These are phyloP conservation scores for Populus deltoides DNA, from an alignment of 345 rosid species.

Conservation along the genomic window DNA sequence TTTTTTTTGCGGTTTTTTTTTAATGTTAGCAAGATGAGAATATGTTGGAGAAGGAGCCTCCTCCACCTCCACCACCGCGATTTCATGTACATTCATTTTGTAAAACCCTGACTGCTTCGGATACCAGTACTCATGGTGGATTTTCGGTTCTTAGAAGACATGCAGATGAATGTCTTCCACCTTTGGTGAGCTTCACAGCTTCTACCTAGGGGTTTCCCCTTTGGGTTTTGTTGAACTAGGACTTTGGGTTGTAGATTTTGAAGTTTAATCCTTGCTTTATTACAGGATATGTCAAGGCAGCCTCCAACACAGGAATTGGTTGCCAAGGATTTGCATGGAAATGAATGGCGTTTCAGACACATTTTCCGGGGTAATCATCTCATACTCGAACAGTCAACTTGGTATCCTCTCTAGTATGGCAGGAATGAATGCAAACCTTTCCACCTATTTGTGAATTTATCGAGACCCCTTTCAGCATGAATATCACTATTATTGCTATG, in stretches of 20 bases:
- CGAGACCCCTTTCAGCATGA: background rate
- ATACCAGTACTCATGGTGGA: conserved; percentile 70
- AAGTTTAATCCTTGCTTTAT: background rate
- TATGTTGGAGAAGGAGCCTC: conserved; percentile 29
- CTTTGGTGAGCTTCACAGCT: conserved; percentile 41
- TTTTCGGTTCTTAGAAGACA: conserved; percentile 61
- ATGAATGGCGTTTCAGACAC: conserved; percentile 59
- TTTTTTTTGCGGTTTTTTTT: background rate
- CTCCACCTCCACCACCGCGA: conserved; percentile 24
- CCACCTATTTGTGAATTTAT: background rate
- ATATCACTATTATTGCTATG: background rate
- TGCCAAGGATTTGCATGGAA: conserved; percentile 61
- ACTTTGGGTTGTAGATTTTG: background rate
- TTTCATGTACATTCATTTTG: conserved; percentile 48
- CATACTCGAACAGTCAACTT: background rate
- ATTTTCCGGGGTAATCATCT: conserved; percentile 45
- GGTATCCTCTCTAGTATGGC: background rate
- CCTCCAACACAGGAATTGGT: conserved; percentile 69
- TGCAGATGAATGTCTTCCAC: conserved; percentile 64
- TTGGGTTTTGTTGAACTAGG: background rate
- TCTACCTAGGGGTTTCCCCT: background rate
- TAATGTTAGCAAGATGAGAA: conserved; percentile 38
- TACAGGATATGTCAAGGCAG: conserved; percentile 59
- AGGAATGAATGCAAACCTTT: background rate
- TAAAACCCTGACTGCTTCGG: conserved; percentile 59